Percentiles rank a stretch among this genome's conserved stretches.
phyloP scores from a whole-genome alignment of 192 early-diverging fungal species.

The Backusella macrospora region DNA sequence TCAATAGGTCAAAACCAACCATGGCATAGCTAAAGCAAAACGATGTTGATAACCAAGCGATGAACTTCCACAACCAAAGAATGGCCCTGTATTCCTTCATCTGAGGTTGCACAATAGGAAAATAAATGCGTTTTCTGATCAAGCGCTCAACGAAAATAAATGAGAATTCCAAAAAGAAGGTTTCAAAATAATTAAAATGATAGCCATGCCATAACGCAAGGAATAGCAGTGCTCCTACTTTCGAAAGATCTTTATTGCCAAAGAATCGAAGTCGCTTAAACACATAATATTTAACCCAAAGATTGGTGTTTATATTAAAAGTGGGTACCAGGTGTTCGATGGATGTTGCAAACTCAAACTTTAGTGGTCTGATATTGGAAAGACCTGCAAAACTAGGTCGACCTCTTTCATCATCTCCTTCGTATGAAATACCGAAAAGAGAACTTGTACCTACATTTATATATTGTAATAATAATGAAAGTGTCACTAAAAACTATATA shows the following conservation, averaged over 20 bases:
- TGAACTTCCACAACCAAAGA: slow-evolving; percentile 33
- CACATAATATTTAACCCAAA: slow-evolving; percentile 63
- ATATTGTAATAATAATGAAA: not conserved
- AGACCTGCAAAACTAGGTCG: slow-evolving; percentile 54
- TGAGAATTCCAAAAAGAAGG: slow-evolving; percentile 61
- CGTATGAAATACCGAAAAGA: slow-evolving; percentile 59
- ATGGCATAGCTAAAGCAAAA: slow-evolving; percentile 51
- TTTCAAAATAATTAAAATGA: slow-evolving; percentile 57
- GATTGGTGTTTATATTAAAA: slow-evolving; percentile 71
- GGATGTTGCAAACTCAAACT: slow-evolving; percentile 58
- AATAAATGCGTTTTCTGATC: slow-evolving; percentile 35
- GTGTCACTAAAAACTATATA: not conserved
- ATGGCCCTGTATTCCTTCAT: slow-evolving; percentile 31
- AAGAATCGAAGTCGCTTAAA: slow-evolving; percentile 63
- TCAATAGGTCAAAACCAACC: slow-evolving; percentile 52
- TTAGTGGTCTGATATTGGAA: slow-evolving; percentile 43
- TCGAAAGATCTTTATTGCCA: slow-evolving; percentile 56
- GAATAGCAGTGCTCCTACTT: slow-evolving; percentile 49
- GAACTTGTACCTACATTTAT: slow-evolving; percentile 47
- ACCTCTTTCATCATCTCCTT: slow-evolving; percentile 51
- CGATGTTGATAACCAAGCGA: slow-evolving; percentile 49
- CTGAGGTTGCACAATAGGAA: slow-evolving; percentile 36
- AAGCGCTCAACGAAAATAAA: slow-evolving; percentile 53
- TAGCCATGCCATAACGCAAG: slow-evolving; percentile 67
- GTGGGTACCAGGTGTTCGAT: slow-evolving; percentile 51